Conservation (phyloP, 2,329 filamentous ascomycete genomes). For the Apiospora kogelbergensis region DNA sequence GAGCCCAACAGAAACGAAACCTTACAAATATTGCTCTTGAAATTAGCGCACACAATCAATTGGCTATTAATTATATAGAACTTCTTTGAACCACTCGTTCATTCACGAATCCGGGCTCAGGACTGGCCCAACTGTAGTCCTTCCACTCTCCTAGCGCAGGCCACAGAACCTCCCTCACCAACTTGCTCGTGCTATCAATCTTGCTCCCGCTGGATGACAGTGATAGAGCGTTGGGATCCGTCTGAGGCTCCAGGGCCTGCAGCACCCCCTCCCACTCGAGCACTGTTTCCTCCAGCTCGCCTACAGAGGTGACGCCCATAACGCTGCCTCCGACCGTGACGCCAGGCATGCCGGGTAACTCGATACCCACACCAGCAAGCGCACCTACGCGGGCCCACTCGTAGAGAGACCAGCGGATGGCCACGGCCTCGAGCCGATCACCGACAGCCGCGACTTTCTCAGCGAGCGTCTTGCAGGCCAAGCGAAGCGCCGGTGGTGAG, state of each 20-base stretch:
- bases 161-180: constrained; percentile 48
- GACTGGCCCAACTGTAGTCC: constrained; percentile 64
- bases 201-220: constrained; percentile 23
- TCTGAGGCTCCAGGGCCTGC: constrained; percentile 39
- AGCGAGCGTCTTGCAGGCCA: constrained; percentile 61
- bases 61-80: constrained; percentile 18
- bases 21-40: too few relatives aligned
- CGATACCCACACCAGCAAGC: constrained; percentile 24
- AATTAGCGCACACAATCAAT: too few relatives aligned
- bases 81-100: constrained; percentile 30
- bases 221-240: constrained; percentile 16
- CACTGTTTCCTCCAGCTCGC: constrained; percentile 64
- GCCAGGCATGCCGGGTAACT: constrained; percentile 23
- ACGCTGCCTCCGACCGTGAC: constrained; percentile 54
- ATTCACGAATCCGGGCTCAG: constrained; percentile 45
- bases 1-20: too few relatives aligned
- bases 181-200: constrained; percentile 36
- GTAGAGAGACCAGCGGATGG: constrained; percentile 78
- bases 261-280: constrained; percentile 56
- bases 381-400: constrained; percentile 56
- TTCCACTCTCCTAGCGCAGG: constrained; percentile 59
- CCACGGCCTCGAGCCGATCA: constrained; percentile 80
- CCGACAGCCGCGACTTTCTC: constrained; percentile 61
- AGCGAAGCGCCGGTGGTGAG: constrained; percentile 68
- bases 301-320: constrained; percentile 64